Conservation (phyloP, 2,329 filamentous ascomycete genomes). For the Xylariaceae sp. region DNA sequence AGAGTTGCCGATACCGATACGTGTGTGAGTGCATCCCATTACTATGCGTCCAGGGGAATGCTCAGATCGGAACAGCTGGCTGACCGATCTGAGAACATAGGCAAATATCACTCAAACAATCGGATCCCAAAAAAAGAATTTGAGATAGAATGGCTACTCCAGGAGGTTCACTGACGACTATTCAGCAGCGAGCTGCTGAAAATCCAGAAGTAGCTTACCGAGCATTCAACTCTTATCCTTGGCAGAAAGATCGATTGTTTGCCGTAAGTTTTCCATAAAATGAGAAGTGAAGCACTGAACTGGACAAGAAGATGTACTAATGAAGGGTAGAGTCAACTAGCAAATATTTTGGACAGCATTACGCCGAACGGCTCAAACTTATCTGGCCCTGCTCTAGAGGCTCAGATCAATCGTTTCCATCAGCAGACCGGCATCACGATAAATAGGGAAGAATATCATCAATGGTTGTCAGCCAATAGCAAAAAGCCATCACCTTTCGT, state of each 20-base stretch:
- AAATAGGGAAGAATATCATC: constrained; percentile 20
- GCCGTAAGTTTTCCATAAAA: constrained; percentile 14
- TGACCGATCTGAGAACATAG: too few relatives aligned
- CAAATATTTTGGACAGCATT: constrained; percentile 8
- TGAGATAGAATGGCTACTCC: constrained; percentile 16
- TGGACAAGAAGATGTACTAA: background rate
- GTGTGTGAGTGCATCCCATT: too few relatives aligned
- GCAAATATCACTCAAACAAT: too few relatives aligned
- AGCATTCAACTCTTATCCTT: constrained; percentile 28
- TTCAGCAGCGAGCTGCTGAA: constrained; percentile 23
- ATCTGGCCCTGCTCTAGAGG: constrained; percentile 18
- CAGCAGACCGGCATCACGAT: constrained; percentile 23
- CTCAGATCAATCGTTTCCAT: constrained; percentile 22
- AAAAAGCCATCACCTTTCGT: constrained; percentile 16
- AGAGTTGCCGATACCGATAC: too few relatives aligned
- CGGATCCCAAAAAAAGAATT: too few relatives aligned
- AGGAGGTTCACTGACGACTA: constrained; percentile 11
- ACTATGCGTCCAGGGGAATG: too few relatives aligned
- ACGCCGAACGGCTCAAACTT: constrained; percentile 10
- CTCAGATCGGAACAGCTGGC: too few relatives aligned
- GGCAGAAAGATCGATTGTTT: constrained; percentile 26
- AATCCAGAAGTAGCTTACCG: constrained; percentile 22
- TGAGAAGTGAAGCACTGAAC: background rate
- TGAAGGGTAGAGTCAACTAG: constrained; percentile 16
- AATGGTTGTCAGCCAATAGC: constrained; percentile 19